phyloP scores from a whole-genome alignment of 768 basidiomycete species.

The Mycena rosella region DNA sequence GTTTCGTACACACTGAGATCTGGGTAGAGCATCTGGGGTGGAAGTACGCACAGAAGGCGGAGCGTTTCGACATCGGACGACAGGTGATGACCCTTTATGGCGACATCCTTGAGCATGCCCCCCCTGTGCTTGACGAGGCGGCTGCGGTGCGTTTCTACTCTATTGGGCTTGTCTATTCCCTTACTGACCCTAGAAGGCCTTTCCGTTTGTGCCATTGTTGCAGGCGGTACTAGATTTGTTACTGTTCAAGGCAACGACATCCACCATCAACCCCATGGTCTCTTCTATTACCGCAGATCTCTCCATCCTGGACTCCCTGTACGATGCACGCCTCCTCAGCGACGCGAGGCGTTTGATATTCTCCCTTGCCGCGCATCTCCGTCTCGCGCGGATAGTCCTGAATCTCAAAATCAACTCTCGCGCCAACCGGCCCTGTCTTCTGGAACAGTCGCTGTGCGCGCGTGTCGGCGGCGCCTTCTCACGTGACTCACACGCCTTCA shows the following conservation, averaged over 20 bases:
- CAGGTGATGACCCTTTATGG: conserved; percentile 76
- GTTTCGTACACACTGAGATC: conserved; percentile 87
- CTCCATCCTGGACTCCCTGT: conserved; percentile 70
- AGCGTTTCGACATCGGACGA: conserved; percentile 86
- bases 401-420: conserved; percentile 69
- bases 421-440: conserved; percentile 65
- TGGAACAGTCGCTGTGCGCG: conserved; percentile 83
- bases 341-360: conserved; percentile 78
- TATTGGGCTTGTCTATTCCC: neutral
- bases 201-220: conserved; percentile 72
- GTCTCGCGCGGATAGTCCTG: conserved; percentile 71
- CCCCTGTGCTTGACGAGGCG: conserved; percentile 61
- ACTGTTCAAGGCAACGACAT: conserved; percentile 79
- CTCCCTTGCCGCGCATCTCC: conserved; percentile 76
- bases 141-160: conserved; percentile 17
- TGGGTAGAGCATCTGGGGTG: conserved; percentile 90
- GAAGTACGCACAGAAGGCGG: conserved; percentile 86
- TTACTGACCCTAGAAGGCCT: conserved; percentile 14
- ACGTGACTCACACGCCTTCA: conserved; percentile 59
- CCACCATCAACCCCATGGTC: conserved; percentile 86
- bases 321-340: conserved; percentile 71
- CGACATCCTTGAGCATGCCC: conserved; percentile 72
- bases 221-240: conserved; percentile 78
- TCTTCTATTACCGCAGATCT: conserved; percentile 74
- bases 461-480: conserved; percentile 64